Percentiles rank a stretch among this genome's conserved stretches.
phyloP scores from a whole-genome alignment of 495 filamentous ascomycete genomes.

The Choiromyces venosus region DNA sequence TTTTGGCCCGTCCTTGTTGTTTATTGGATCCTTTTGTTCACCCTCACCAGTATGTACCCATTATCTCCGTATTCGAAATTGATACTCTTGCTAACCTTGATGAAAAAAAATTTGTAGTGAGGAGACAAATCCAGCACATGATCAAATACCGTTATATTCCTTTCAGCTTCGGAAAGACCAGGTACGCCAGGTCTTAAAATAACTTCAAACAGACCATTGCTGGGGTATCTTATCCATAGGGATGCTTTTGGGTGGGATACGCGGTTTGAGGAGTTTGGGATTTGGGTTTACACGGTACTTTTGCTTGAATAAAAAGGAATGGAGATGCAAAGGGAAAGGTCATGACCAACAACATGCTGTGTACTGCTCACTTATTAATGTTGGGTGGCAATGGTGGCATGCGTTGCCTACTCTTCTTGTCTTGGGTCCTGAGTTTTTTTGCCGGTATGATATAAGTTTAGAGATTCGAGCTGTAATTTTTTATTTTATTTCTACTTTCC shows the following conservation, averaged over 20 bases:
- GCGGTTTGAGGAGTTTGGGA: neutral
- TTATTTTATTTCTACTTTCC: neutral
- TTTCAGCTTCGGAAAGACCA: conserved; percentile 86
- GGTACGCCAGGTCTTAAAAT: conserved; percentile 54
- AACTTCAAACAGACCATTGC: neutral
- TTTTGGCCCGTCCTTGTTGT: conserved; percentile 98
- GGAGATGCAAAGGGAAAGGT: neutral
- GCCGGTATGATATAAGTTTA: neutral
- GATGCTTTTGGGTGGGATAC: neutral
- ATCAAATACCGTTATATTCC: conserved; percentile 99
- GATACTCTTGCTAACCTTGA: conserved; percentile 28
- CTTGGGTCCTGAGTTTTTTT: neutral
- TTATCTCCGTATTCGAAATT: conserved; percentile 8
- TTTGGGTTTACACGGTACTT: neutral
- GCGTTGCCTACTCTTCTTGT: neutral
- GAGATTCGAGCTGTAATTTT: conserved; percentile 1
- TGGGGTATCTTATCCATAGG: neutral
- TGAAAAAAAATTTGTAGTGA: conserved; percentile 62
- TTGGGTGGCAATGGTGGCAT: neutral
- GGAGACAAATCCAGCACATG: conserved; percentile 99
- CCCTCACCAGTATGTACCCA: conserved; percentile 73
- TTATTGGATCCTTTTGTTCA: conserved; percentile 96
- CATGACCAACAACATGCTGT: neutral
- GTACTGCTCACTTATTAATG: neutral
- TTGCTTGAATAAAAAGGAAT: neutral